These are phyloP conservation scores for Cystobasidiopsis lactophilus DNA, from an alignment of 768 basidiomycete genomes.

Conservation along the genomic window DNA sequence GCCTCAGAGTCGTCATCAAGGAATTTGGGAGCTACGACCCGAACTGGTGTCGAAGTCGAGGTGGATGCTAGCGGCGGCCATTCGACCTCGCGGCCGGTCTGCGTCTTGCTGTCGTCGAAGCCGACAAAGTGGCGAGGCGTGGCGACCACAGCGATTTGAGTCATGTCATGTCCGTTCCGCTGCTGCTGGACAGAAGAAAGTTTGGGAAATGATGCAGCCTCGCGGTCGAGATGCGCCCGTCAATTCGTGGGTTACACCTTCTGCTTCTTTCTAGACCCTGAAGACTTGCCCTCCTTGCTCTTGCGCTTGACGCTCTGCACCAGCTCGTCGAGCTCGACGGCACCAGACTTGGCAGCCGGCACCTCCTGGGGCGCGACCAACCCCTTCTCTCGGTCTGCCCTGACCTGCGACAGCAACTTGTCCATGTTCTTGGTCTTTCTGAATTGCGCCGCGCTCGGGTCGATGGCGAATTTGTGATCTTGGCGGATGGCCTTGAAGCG, in stretches of 20 bases:
- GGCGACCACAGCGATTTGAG: too few relatives aligned
- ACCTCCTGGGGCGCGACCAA: constrained; percentile 7
- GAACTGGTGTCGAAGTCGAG: too few relatives aligned
- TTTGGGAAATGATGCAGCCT: too few relatives aligned
- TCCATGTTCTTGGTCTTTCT: constrained; percentile 82
- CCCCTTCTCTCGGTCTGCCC: constrained; percentile 32
- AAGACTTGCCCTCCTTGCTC: constrained; percentile 26
- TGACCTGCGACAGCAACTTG: constrained; percentile 61
- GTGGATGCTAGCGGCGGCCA: too few relatives aligned
- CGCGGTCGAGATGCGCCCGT: too few relatives aligned
- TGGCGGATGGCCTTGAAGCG: constrained; percentile 75
- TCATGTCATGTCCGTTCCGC: too few relatives aligned
- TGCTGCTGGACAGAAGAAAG: too few relatives aligned
- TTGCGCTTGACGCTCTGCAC: constrained; percentile 78
- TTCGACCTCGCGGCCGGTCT: too few relatives aligned
- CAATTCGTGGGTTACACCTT: not conserved
- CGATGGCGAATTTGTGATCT: constrained; percentile 78
- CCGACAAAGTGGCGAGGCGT: too few relatives aligned
- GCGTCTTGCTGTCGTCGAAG: too few relatives aligned
- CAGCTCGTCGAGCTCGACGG: constrained; percentile 36
- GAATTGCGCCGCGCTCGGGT: constrained; percentile 58
- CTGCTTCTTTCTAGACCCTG: constrained; percentile 14
- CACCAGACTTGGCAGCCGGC: constrained; percentile 13
- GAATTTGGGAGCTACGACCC: too few relatives aligned
- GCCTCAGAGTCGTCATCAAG: too few relatives aligned